Base-by-base conservation (phyloP, 2,329 filamentous ascomycete species). In the Ophiocordyceps polyrhachis-furcata region DNA sequence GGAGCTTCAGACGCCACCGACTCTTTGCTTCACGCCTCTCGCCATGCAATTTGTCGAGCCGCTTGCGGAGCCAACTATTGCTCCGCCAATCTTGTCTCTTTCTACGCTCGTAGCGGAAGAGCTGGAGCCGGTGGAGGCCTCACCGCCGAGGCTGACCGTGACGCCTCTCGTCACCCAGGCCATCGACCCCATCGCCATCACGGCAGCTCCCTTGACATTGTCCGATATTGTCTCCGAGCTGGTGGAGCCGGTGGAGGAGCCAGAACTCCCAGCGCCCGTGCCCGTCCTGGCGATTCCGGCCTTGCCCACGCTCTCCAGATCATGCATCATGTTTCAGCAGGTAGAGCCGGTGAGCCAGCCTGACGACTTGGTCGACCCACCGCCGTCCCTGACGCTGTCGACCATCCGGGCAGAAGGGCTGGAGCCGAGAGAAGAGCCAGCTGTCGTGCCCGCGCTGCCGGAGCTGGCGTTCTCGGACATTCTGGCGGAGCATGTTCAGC, bases 401-500 rank as follows among this genome's bases (percentile, higher is more conserved):
- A 50, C 55, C 20, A 57, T 63, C 42, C 53, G 53, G 41, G 49
- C 52, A 4, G 53, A 56, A 47, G 48, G 53, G 5, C 58, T 62
- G 19, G 62, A 65, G 48, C 62, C 62, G 13, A 56, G 48, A 32
- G 58, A 57, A 43, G 57, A 60, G 41, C 55, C 55, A 5, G 50
- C 54, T 32, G 42, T 46, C 4, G 32, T 48, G 13, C 40, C 48
- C 2, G 46, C 47, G 1, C 52, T 51, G 15, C 43, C 52, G 17
- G 46, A 46, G 19, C 50, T 68, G 41, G 56, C 54, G 11, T 54
- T 63, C 37, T 66, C 65, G 2, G 46, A 42, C 41, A 54, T 66
- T 21, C 49, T 53, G 0, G 53, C 56, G n/a, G 58, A 65, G 44
- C 53, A 63, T 41, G 54, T 69, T 42, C 57, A 63, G 40, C 62